Percentiles rank a stretch among this genome's conserved stretches.
Conservation (phyloP, 305 asterid species). For the Striga hermonthica region DNA sequence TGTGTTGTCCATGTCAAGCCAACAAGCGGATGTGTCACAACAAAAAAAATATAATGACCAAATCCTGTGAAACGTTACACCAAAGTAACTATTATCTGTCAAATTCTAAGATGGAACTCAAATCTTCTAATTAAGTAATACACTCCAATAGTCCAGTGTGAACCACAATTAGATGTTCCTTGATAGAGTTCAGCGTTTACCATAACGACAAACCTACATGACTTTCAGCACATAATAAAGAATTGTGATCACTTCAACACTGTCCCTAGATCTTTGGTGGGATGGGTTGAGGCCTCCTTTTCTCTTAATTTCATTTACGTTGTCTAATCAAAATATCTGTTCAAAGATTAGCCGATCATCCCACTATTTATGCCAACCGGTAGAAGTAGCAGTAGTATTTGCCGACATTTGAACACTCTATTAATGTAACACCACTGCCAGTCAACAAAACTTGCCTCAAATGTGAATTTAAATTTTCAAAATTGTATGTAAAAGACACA, state of each 20-base stretch:
- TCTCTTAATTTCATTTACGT: neutral
- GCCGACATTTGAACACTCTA: neutral
- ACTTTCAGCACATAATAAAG: constrained; percentile 17
- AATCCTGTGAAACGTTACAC: neutral
- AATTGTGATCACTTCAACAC: neutral
- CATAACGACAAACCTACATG: constrained; percentile 7
- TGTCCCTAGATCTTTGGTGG: constrained; percentile 3
- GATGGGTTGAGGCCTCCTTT: neutral
- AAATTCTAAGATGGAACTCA: constrained; percentile 1
- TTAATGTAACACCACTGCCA: constrained; percentile 20
- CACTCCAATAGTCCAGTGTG: neutral
- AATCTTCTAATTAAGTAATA: constrained; percentile 1
- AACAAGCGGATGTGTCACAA: constrained; percentile 6
- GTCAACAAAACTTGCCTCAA: constrained; percentile 3
- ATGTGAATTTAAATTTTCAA: constrained; percentile 3
- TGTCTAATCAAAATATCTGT: neutral
- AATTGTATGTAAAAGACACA: constrained; percentile 15
- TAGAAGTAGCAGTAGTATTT: constrained; percentile 15
- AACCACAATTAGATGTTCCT: constrained; percentile 17
- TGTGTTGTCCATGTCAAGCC: constrained; percentile 3
- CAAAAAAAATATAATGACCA: constrained; percentile 13
- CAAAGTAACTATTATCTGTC: constrained; percentile 1
- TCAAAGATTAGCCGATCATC: neutral
- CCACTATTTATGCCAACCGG: constrained; percentile 16
- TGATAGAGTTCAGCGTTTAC: constrained; percentile 20